Conservation (phyloP, 2,329 filamentous ascomycete genomes). For the Chrysoporthe austroafricana region DNA sequence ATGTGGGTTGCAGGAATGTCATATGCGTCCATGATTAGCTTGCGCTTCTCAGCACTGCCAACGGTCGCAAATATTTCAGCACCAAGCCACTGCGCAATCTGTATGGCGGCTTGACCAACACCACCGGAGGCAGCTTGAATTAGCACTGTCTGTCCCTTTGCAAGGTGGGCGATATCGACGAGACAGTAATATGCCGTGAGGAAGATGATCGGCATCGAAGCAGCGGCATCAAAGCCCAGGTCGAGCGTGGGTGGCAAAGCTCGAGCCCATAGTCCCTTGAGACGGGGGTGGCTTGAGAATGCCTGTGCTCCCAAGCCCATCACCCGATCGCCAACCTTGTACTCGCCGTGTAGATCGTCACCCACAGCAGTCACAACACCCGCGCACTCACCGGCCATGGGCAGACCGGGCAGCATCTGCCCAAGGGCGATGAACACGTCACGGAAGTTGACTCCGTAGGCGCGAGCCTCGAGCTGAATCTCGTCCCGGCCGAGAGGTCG, state of each 20-base stretch:
- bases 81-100: conserved; percentile 41
- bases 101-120: conserved; percentile 48
- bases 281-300: conserved; percentile 29
- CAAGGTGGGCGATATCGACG: conserved; percentile 35
- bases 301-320: conserved; percentile 30
- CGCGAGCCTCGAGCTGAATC: conserved; percentile 32
- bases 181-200: conserved; percentile 46
- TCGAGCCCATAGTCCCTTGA: conserved; percentile 13
- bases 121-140: conserved; percentile 48
- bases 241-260: conserved; percentile 21
- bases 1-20: conserved; percentile 44
- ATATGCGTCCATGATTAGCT: conserved; percentile 38
- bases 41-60: conserved; percentile 37
- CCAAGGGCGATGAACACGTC: conserved; percentile 43
- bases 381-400: conserved; percentile 40
- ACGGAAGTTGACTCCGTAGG: conserved; percentile 41
- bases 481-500: conserved; percentile 28
- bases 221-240: conserved; percentile 26
- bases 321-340: conserved; percentile 37
- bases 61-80: conserved; percentile 48
- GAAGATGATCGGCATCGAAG: conserved; percentile 26
- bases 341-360: conserved; percentile 31
- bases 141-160: conserved; percentile 40
- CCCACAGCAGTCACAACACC: conserved; percentile 40
- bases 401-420: conserved; percentile 35